Percentiles rank a stretch among this genome's conserved stretches.
These are phyloP conservation scores for Scytalidium sp. DNA, from an alignment of 2,329 filamentous ascomycete genomes.

Conservation along the genomic window DNA sequence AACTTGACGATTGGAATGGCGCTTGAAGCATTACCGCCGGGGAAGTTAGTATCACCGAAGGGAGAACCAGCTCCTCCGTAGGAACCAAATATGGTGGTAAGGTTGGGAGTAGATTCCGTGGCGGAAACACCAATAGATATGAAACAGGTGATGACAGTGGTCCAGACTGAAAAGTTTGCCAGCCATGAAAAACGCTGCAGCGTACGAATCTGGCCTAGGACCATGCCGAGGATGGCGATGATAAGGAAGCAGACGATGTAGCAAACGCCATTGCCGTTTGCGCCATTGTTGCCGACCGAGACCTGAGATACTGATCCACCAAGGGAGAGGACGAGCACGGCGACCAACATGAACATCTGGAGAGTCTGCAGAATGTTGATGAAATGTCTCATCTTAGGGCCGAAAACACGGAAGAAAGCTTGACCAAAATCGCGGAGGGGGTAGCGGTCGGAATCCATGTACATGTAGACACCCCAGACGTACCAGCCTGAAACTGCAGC, in stretches of 20 bases:
- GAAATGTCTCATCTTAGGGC: constrained; percentile 16
- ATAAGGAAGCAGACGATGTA: constrained; percentile 49
- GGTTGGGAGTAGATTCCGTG: no score
- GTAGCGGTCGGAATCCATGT: constrained; percentile 2
- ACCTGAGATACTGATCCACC: constrained; percentile 52
- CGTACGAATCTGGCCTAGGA: constrained; percentile 52
- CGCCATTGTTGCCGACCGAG: constrained; percentile 28
- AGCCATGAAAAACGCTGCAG: constrained; percentile 51
- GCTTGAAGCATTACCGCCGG: constrained; percentile 9
- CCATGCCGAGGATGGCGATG: constrained; percentile 45
- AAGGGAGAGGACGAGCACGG: constrained; percentile 47
- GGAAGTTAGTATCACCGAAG: constrained; percentile 15
- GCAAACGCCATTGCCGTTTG: constrained; percentile 35
- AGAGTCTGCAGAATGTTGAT: constrained; percentile 7
- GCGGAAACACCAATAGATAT: no score
- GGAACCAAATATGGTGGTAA: constrained; percentile 7
- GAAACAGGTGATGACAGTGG: constrained; percentile 51
- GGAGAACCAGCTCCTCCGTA: constrained; percentile 9
- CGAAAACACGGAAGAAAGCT: constrained; percentile 43
- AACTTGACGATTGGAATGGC: constrained; percentile 3
- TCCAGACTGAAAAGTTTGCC: constrained; percentile 50
- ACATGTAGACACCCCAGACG: constrained; percentile 7
- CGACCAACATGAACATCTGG: constrained; percentile 33
- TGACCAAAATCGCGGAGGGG: constrained; percentile 8
- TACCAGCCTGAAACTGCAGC: constrained; percentile 4